Evolutionary conservation across 306 rosid genomes (phyloP), one percentile per base, ranked within the genome.

Genomic region (Rosa rugosa): DNA sequence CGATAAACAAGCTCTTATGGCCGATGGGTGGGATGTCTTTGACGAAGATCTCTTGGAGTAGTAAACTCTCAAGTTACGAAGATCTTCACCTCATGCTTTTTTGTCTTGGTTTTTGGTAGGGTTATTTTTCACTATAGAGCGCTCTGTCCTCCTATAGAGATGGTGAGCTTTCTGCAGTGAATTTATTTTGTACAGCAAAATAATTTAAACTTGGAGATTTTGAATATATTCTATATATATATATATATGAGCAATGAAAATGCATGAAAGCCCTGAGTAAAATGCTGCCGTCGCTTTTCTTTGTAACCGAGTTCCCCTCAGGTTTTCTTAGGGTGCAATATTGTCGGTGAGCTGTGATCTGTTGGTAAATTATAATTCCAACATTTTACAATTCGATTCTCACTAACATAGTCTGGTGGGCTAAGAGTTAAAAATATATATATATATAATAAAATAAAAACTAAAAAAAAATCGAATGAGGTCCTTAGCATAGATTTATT

Each of bases 11-110:
- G 85, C 84, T 46, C 86, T 85, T 77, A 42, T 85, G 71, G 99
- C 88, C 38, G 99, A 91, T 13, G 97, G 80, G 25, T 93, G 98
- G 99, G 89, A 91, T 46, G 53, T 93, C 47, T 81, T 85, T 6
- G 88, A 88, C 70, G 70, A 86, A 77, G 88, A 82, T 72, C 49
- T 72, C 36, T 42, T 78, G 11, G 82, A 50, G 23, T 20, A 44
- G 14, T 31, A 68, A 75, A 71, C 49, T 20, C 72, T 79, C 76
- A 85, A 78, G 54, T 20, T 71, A 23, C 14, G 38, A 57, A 22
- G 50, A 6, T n/a, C 23, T 25, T 25, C 62, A 4, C 22, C 62
- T 7, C 8, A 62, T 46, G n/a, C 70, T 42, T 64, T 75, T 76
- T 76, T 46, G 60, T 11, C 23, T 45, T 51, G 41, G 14, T 63